These are phyloP conservation scores for Aechmea fasciata DNA, from an alignment of 176 grass and related monocot genomes.

Conservation along the genomic window DNA sequence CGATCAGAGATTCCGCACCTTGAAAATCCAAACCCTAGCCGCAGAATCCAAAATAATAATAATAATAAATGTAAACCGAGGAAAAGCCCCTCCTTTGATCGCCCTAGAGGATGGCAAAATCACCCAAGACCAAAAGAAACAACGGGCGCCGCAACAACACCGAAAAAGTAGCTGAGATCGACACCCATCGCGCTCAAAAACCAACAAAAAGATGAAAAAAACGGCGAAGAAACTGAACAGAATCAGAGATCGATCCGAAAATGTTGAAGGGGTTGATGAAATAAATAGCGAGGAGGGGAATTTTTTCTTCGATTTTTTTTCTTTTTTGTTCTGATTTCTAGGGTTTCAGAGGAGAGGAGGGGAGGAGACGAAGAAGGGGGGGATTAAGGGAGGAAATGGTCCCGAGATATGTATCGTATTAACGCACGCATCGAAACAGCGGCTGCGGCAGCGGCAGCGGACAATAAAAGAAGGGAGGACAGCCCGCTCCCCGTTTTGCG, in stretches of 20 bases:
- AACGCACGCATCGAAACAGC: not conserved
- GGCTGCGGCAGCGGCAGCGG: not conserved
- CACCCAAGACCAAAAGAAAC: not conserved
- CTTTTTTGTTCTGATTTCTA: not conserved
- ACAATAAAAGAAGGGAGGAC: not conserved
- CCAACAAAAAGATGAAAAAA: too few relatives aligned
- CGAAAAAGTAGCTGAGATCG: not conserved
- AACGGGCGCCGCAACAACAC: not conserved
- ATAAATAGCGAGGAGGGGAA: not conserved
- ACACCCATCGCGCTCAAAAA: too few relatives aligned
- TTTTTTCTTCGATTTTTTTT: not conserved
- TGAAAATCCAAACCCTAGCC: constrained; percentile 8
- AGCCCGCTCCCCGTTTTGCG: too few relatives aligned
- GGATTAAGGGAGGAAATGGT: not conserved
- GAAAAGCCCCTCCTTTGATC: not conserved
- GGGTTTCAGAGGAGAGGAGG: not conserved
- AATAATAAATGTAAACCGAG: not conserved
- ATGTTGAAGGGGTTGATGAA: not conserved
- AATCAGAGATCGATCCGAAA: not conserved
- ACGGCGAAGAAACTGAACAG: not conserved
- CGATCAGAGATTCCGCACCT: constrained; percentile 9
- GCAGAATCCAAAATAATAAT: constrained; percentile 1
- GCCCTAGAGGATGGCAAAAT: not conserved
- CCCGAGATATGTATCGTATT: not conserved
- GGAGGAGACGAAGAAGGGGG: not conserved